Evolutionary conservation across 2,329 filamentous ascomycete species (phyloP).

Genomic region (Zopfia rhizophila): DNA sequence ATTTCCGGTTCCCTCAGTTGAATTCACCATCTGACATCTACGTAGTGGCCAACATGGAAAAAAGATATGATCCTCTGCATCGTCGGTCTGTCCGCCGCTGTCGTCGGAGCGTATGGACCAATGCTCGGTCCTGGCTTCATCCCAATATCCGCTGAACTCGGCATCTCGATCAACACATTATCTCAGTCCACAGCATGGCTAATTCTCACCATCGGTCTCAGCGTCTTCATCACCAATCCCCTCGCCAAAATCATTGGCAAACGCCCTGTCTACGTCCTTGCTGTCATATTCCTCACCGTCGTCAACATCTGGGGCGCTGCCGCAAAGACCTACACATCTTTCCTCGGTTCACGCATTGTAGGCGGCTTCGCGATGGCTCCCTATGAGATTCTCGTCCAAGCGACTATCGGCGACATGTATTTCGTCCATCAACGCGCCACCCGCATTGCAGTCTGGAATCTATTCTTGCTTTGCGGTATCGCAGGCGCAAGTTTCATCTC

Average conservation of each 20-base stretch:
- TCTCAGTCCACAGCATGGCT: slow-evolving; percentile 61
- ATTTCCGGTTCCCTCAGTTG: too few relatives aligned
- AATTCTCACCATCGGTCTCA: slow-evolving; percentile 60
- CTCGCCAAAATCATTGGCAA: slow-evolving; percentile 63
- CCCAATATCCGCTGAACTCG: slow-evolving; percentile 55
- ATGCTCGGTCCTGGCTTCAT: slow-evolving; percentile 64
- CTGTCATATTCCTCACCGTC: slow-evolving; percentile 60
- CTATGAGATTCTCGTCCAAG: slow-evolving; percentile 64
- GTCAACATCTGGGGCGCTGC: slow-evolving; percentile 61
- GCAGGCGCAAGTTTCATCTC: slow-evolving; percentile 50
- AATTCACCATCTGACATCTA: too few relatives aligned
- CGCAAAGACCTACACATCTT: slow-evolving; percentile 56
- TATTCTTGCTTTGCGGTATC: slow-evolving; percentile 54
- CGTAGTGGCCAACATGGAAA: slow-evolving; percentile 11
- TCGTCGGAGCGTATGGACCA: slow-evolving; percentile 63
- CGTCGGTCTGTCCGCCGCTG: slow-evolving; percentile 53
- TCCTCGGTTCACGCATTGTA: slow-evolving; percentile 60
- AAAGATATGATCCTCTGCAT: slow-evolving; percentile 13
- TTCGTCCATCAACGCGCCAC: slow-evolving; percentile 58
- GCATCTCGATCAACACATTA: slow-evolving; percentile 57
- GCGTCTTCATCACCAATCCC: slow-evolving; percentile 63
- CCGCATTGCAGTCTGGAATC: slow-evolving; percentile 52
- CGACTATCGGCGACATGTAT: slow-evolving; percentile 59
- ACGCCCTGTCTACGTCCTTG: slow-evolving; percentile 61
- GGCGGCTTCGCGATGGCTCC: slow-evolving; percentile 63